A percentile compares a stretch with the other conserved stretches of the same genome.
Conservation (phyloP, 2,329 filamentous ascomycete species). For the Ophiostoma ulmi region DNA sequence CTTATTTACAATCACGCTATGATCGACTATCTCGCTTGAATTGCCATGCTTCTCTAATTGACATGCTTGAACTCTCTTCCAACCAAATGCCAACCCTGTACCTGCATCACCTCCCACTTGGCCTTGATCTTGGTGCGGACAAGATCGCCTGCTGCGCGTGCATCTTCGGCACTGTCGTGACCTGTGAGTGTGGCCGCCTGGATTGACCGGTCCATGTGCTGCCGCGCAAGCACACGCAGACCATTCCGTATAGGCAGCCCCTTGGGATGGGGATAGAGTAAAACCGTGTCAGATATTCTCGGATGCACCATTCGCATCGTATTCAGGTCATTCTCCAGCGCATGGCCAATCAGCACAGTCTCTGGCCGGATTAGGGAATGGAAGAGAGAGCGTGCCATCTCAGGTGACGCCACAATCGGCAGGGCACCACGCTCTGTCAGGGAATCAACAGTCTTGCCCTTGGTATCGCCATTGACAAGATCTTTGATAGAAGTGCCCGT, state of each 20-base stretch:
- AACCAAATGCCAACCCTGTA: slow-evolving; percentile 60
- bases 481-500: slow-evolving; percentile 23
- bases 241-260: slow-evolving; percentile 74
- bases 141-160: slow-evolving; percentile 80
- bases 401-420: slow-evolving; percentile 69
- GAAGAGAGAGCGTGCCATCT: slow-evolving; percentile 68
- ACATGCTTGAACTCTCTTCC: neutral
- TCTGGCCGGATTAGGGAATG: slow-evolving; percentile 68
- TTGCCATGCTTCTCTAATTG: neutral
- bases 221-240: slow-evolving; percentile 68
- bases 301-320: slow-evolving; percentile 38
- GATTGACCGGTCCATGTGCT: slow-evolving; percentile 68
- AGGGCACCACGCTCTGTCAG: slow-evolving; percentile 42
- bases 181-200: slow-evolving; percentile 55
- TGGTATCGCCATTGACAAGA: neutral
- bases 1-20: neutral
- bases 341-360: slow-evolving; percentile 86
- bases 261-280: slow-evolving; percentile 68
- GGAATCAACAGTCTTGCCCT: slow-evolving; percentile 21
- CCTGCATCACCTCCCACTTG: slow-evolving; percentile 63
- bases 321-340: slow-evolving; percentile 93
- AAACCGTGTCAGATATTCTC: slow-evolving; percentile 28
- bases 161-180: slow-evolving; percentile 91
- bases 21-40: neutral
- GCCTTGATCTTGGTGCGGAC: slow-evolving; percentile 66